Evolutionary conservation across 129 eudicot species (phyloP), one percentile per base, ranked within the genome.

Genomic region (Tanacetum coccineum): DNA sequence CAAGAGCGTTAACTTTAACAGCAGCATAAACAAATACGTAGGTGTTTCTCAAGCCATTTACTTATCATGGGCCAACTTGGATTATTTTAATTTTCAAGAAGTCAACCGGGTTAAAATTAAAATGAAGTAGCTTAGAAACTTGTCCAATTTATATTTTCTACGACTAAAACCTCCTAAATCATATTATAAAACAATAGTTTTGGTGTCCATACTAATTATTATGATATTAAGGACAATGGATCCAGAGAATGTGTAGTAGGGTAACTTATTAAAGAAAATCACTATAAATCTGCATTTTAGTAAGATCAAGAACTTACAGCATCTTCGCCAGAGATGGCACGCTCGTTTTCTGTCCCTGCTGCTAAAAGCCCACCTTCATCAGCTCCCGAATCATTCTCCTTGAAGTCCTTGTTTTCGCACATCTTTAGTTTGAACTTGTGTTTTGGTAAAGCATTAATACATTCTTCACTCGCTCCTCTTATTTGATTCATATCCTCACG

Each of bases 341-440:
- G 88, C 62, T 86, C 93, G 50, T 82, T 80, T 74, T 86, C 83
- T 9, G 93, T 86, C 60, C 92, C 92, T 6, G 79, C 80, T 22
- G 81, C 88, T 46, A 86, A 30, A 52, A 80, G 17, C 40, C 93
- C 93, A 52, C 88, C 93, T 67, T 74, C 79, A 49, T 73, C 91
- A 26, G 22, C 67, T 21, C 59, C 75, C 4, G 78, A 47, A 74
- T 42, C 63, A 68, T 75, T 65, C 62, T 73, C 87, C 57, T 70
- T 59, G 9, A 9, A 36, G 42, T 36, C 42, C 50, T 65, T 50
- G 18, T 71, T 68, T 39, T 49, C 75, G 25, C 68, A 49, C 61
- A 18, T 65, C 74, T 79, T 79, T 63, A 70, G 15, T 65, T 86
- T 83, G 22, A 86, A 86, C 49, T 66, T 86, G 74, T 80, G 81